Conservation (phyloP, 768 basidiomycete genomes). For the Collybiopsis confluens region DNA sequence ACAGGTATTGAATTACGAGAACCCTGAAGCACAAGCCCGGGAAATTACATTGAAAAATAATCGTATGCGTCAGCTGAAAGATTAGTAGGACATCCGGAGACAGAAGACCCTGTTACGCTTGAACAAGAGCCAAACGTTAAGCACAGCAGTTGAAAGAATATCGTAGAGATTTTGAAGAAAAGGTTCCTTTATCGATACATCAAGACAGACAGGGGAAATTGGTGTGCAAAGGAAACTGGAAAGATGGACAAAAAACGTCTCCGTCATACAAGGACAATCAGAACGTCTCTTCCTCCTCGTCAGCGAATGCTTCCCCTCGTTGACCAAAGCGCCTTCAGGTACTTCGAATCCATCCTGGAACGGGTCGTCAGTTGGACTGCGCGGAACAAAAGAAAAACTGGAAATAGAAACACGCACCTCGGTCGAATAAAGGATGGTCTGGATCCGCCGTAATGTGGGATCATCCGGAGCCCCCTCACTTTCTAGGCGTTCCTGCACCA, state of each 20-base stretch:
- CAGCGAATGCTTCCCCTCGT: constrained; percentile 8
- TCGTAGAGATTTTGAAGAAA: not conserved
- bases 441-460: constrained; percentile 67
- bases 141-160: no score
- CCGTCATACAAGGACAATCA: not conserved
- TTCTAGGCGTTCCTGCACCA: constrained; percentile 78
- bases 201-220: not conserved
- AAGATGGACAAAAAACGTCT: not conserved
- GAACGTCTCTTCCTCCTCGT: constrained; percentile 12
- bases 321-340: constrained; percentile 47
- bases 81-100: no score
- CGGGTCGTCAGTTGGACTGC: not conserved
- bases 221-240: not conserved
- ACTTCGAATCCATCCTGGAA: constrained; percentile 90
- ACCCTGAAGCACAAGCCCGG: no score
- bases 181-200: not conserved
- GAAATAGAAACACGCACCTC: constrained; percentile 54
- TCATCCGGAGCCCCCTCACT: constrained; percentile 61
- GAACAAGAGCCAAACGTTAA: no score
- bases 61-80: no score
- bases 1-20: no score
- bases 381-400: constrained; percentile 8
- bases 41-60: no score
- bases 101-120: no score
- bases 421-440: constrained; percentile 91